These are phyloP conservation scores for Coemansia sp. DNA, from an alignment of 192 early-diverging fungal species.

Conservation along the genomic window DNA sequence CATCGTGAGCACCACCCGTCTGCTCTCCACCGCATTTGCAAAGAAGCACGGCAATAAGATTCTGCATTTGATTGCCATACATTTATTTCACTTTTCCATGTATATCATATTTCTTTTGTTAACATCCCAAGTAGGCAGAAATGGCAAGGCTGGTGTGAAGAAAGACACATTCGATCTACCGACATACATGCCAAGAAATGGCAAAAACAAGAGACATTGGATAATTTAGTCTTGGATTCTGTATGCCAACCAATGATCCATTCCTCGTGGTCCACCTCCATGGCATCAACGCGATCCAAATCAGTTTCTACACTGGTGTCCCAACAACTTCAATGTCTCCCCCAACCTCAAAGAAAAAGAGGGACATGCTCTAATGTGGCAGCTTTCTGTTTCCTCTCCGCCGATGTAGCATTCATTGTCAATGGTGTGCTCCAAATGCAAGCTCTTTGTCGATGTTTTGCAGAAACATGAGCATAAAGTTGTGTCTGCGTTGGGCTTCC, in stretches of 20 bases:
- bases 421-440: slow-evolving; percentile 17
- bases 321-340: not conserved
- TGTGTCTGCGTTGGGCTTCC: slow-evolving; percentile 61
- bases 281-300: not conserved
- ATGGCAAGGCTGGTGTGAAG: too few relatives aligned
- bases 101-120: too few relatives aligned
- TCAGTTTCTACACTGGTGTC: not conserved
- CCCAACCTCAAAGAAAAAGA: not conserved
- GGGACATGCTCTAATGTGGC: not conserved
- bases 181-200: not conserved
- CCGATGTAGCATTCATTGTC: not conserved
- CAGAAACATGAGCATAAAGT: slow-evolving; percentile 61
- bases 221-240: not conserved
- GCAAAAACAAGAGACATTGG: not conserved
- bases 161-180: not conserved
- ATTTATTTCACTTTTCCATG: too few relatives aligned
- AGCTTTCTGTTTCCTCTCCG: not conserved
- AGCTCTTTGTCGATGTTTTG: slow-evolving; percentile 60
- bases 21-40: too few relatives aligned
- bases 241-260: not conserved
- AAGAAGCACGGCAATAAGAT: too few relatives aligned
- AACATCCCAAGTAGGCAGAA: too few relatives aligned
- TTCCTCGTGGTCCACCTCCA: not conserved
- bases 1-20: too few relatives aligned
- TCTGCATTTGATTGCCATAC: too few relatives aligned